A percentile compares a stretch with the other conserved stretches of the same genome.
These are phyloP conservation scores for Populus hybrid DNA, from an alignment of 441 rosid species.

Conservation along the genomic window DNA sequence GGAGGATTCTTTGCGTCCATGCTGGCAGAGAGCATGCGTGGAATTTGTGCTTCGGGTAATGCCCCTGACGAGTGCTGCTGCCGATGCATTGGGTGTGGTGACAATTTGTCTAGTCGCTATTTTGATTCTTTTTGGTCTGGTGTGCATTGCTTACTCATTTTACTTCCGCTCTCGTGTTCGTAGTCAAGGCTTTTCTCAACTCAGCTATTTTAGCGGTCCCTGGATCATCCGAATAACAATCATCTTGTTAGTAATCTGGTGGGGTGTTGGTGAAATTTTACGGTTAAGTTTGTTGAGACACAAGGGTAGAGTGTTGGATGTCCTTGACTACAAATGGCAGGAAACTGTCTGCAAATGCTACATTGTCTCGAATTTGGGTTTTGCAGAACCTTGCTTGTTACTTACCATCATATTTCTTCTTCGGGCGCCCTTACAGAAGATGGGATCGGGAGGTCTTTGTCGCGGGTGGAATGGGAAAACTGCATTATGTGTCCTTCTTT, in stretches of 20 bases:
- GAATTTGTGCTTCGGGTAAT: constrained; percentile 94
- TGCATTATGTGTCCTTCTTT: constrained; percentile 56
- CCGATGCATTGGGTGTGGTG: constrained; percentile 98
- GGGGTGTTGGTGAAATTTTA: constrained; percentile 81
- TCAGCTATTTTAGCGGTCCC: constrained; percentile 80
- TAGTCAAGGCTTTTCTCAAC: constrained; percentile 47
- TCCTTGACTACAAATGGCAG: constrained; percentile 74
- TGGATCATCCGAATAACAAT: constrained; percentile 84
- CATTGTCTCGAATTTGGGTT: constrained; percentile 88
- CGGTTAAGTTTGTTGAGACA: constrained; percentile 72
- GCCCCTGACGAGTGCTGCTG: constrained; percentile 92
- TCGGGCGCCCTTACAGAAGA: constrained; percentile 82
- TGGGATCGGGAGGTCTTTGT: constrained; percentile 66
- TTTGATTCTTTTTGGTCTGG: constrained; percentile 63
- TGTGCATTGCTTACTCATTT: constrained; percentile 72
- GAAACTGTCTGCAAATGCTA: constrained; percentile 84
- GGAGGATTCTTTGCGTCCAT: constrained; percentile 72
- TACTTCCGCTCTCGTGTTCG: constrained; percentile 70
- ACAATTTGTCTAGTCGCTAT: constrained; percentile 84
- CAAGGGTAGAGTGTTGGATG: constrained; percentile 49
- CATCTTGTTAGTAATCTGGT: constrained; percentile 74
- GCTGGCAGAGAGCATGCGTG: constrained; percentile 99
- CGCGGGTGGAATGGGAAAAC: constrained; percentile 80
- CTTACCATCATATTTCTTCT: constrained; percentile 81
- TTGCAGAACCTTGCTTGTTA: constrained; percentile 96